phyloP scores from a whole-genome alignment of 2,329 filamentous ascomycete species.

The Verticillium isaacii region DNA sequence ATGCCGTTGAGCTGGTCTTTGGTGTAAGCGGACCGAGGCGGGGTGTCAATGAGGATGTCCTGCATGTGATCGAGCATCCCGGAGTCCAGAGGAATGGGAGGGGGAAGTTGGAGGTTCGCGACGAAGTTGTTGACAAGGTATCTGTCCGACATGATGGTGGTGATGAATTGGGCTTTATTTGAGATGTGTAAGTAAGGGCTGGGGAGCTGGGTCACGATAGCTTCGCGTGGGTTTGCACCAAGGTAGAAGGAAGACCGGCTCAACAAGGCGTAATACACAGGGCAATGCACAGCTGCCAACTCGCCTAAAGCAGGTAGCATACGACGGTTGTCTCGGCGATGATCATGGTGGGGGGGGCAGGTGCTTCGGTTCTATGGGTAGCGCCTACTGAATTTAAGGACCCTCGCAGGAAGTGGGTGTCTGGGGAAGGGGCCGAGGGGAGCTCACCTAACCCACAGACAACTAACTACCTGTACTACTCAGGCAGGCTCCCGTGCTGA shows the following conservation, averaged over 20 bases:
- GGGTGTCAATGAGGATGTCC: conserved; percentile 28
- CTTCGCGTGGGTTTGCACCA: not conserved
- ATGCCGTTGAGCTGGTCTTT: conserved; percentile 37
- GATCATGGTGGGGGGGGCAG: not conserved
- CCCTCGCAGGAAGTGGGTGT: not conserved
- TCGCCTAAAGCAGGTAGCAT: not conserved
- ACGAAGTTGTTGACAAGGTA: conserved; percentile 28
- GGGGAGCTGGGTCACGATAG: not conserved
- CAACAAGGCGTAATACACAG: no score
- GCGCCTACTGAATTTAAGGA: not conserved
- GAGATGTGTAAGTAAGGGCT: not conserved
- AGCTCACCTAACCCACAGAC: not conserved
- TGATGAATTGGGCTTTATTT: not conserved
- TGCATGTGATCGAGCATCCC: conserved; percentile 29
- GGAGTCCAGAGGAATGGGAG: conserved; percentile 9
- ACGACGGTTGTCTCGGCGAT: not conserved
- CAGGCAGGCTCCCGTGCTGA: not conserved
- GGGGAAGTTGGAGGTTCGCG: not conserved
- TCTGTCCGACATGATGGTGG: conserved; percentile 5
- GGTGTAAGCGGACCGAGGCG: conserved; percentile 29
- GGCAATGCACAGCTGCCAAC: no score
- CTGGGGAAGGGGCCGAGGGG: not conserved
- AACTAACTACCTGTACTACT: not conserved
- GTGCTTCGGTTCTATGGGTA: no score
- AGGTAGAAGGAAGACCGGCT: no score